Base-by-base conservation (phyloP, 352 stramenopile genomes). In the Globisporangium middletonii region DNA sequence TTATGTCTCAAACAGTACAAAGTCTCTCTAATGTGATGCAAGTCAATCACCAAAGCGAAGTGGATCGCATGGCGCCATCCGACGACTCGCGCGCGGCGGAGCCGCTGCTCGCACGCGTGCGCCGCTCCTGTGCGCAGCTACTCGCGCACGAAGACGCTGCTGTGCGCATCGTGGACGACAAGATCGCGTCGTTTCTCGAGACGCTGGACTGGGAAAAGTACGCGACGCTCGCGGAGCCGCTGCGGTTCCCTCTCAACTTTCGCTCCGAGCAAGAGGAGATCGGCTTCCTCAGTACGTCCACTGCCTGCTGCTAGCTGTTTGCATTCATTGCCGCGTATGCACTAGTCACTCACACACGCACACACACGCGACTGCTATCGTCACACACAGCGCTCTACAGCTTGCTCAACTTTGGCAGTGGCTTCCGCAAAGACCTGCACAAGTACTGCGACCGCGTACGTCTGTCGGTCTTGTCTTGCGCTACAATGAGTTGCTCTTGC, bases 351-450 rank as follows among this genome's bases (percentile, higher is more conserved):
- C n/a, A 49, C 44, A 49, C 16, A 16, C 18, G 27, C 44, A 16
- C 12, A 30, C 44, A 26, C 12, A 12, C 2, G 11, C 26, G 13
- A 18, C 15, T 48, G 15, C 23, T 44, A 18, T 15, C 38, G 23
- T 23, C 23, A 23, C 11, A 38, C 12, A 11, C 46, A 91, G 80
- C 70, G 33, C 47, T 93, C n/a, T 77, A 87, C 52, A 72, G 69
- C 23, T 53, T 93, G 50, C 65, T 93, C 41, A 89, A 88, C 67
- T 90, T 93, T 59, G 83, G 83, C 53, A 93, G 83, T 45, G 83
- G 83, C 18, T 93, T 75, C 59, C 77, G 83, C 51, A 88, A 88
- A 53, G 80, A 88, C 27, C 67, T 93, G 52, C 80, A 92, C 68
- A 82, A 86, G 56, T 85, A 85, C 53, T 66, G 70, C 30, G 73